phyloP scores from a whole-genome alignment of 495 filamentous ascomycete species.

The Margaritispora aquatica region DNA sequence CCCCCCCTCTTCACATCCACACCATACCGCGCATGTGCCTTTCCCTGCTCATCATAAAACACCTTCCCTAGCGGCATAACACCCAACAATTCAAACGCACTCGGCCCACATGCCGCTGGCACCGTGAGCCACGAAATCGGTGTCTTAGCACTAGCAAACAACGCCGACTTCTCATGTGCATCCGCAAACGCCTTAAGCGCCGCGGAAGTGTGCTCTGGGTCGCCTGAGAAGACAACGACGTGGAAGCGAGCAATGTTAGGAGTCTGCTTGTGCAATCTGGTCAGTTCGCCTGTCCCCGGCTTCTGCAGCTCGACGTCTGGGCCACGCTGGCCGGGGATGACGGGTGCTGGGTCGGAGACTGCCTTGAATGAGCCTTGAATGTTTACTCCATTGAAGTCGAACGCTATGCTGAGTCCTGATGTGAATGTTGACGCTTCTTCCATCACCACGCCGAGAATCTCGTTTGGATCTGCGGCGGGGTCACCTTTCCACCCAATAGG shows the following conservation, averaged over 20 bases:
- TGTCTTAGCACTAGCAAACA: slow-evolving; percentile 4
- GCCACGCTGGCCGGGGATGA: slow-evolving; percentile 31
- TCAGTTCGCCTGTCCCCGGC: slow-evolving; percentile 35
- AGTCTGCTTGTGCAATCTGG: slow-evolving; percentile 33
- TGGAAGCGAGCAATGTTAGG: slow-evolving; percentile 32
- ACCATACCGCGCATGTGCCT: slow-evolving; percentile 32
- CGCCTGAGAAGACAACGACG: slow-evolving; percentile 31
- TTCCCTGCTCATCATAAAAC: slow-evolving; percentile 30
- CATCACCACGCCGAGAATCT: slow-evolving; percentile 34
- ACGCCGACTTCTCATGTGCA: slow-evolving; percentile 5
- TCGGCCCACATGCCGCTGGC: slow-evolving; percentile 25
- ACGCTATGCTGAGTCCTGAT: slow-evolving; percentile 38
- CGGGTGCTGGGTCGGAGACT: neutral
- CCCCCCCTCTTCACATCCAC: slow-evolving; percentile 27
- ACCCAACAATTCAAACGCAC: slow-evolving; percentile 34
- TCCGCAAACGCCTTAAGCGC: slow-evolving; percentile 12
- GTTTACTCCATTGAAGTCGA: slow-evolving; percentile 30
- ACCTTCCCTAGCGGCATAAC: slow-evolving; percentile 29
- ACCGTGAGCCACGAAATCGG: slow-evolving; percentile 32
- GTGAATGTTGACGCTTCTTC: slow-evolving; percentile 36
- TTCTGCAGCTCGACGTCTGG: slow-evolving; percentile 36
- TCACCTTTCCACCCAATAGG: slow-evolving; percentile 37
- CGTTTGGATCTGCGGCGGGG: slow-evolving; percentile 35
- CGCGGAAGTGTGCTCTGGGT: slow-evolving; percentile 20
- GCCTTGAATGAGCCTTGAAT: slow-evolving; percentile 20